A percentile compares a stretch with the other conserved stretches of the same genome.
phyloP scores from a whole-genome alignment of 192 early-diverging fungal genomes.

The Gamsiella multidivaricata region DNA sequence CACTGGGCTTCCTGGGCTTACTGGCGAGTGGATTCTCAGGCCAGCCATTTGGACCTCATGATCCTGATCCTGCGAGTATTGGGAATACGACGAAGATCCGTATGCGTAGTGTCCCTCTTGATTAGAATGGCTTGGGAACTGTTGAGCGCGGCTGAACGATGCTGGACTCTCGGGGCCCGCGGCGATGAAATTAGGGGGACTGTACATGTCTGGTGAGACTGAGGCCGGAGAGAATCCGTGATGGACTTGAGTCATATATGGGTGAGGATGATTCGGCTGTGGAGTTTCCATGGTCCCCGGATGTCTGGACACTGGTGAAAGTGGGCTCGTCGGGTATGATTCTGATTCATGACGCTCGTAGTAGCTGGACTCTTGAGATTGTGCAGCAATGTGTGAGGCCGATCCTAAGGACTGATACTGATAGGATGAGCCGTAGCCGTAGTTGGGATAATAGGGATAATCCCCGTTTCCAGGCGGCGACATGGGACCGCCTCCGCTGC shows the following conservation, averaged over 20 bases:
- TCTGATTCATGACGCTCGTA: constrained; percentile 30
- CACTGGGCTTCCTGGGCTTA: constrained; percentile 25
- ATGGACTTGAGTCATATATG: constrained; percentile 33
- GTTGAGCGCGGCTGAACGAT: background rate
- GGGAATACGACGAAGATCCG: constrained; percentile 27
- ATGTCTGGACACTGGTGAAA: constrained; percentile 23
- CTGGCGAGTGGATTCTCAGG: constrained; percentile 40
- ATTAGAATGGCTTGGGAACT: background rate
- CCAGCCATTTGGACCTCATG: constrained; percentile 45
- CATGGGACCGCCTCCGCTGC: constrained; percentile 25
- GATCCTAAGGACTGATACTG: constrained; percentile 46
- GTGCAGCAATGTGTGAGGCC: constrained; percentile 44
- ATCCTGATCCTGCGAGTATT: constrained; percentile 34
- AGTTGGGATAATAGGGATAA: constrained; percentile 39
- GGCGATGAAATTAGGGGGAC: constrained; percentile 26
- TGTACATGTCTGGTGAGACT: constrained; percentile 45
- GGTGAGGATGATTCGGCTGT: constrained; percentile 7
- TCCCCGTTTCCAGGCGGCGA: constrained; percentile 17
- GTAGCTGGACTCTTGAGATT: constrained; percentile 20
- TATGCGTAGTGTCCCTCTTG: constrained; percentile 31
- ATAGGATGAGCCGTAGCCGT: constrained; percentile 39
- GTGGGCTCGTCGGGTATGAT: constrained; percentile 41
- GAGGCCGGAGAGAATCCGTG: constrained; percentile 46
- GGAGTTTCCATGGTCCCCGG: constrained; percentile 16
- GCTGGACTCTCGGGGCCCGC: constrained; percentile 19